phyloP scores from a whole-genome alignment of 768 basidiomycete genomes.

The Kwoniella bestiolae region DNA sequence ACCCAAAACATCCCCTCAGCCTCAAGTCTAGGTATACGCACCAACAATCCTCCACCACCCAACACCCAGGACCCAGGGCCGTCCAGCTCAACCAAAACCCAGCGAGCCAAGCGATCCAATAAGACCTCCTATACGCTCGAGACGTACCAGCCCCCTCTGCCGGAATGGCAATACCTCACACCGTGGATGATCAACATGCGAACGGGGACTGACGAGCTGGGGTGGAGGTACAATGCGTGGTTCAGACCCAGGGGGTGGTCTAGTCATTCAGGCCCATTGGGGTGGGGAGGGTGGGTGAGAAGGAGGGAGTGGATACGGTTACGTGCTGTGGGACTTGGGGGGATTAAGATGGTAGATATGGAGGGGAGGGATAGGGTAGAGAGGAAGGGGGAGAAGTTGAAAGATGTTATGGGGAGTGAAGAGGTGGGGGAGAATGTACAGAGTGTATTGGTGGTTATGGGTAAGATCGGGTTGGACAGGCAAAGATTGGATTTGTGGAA shows the following conservation, averaged over 20 bases:
- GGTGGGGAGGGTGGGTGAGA: conserved; percentile 52
- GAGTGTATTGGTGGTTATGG: conserved; percentile 25
- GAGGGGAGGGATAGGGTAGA: conserved; percentile 14
- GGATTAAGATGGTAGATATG: conserved; percentile 3
- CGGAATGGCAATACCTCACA: conserved; percentile 47
- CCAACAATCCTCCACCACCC: neutral
- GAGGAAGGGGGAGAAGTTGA: neutral
- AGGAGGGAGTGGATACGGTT: conserved; percentile 51
- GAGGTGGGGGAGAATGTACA: conserved; percentile 15
- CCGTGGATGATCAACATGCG: conserved; percentile 55
- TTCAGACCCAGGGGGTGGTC: conserved; percentile 47
- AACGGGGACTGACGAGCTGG: conserved; percentile 46
- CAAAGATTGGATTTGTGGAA: conserved; percentile 44
- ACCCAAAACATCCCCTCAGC: conserved; percentile 36
- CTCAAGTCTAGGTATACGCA: conserved; percentile 24
- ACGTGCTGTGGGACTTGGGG: conserved; percentile 12
- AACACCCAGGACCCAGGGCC: no score
- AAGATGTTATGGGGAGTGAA: conserved; percentile 8
- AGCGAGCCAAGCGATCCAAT: conserved; percentile 13
- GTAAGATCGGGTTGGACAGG: conserved; percentile 37
- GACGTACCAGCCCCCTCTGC: conserved; percentile 46
- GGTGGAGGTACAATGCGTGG: conserved; percentile 54
- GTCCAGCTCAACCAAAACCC: neutral
- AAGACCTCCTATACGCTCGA: conserved; percentile 48
- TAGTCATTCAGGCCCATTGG: conserved; percentile 38